Base-by-base conservation (phyloP, 805 yeast genomes). In the Starmera dryadoides region DNA sequence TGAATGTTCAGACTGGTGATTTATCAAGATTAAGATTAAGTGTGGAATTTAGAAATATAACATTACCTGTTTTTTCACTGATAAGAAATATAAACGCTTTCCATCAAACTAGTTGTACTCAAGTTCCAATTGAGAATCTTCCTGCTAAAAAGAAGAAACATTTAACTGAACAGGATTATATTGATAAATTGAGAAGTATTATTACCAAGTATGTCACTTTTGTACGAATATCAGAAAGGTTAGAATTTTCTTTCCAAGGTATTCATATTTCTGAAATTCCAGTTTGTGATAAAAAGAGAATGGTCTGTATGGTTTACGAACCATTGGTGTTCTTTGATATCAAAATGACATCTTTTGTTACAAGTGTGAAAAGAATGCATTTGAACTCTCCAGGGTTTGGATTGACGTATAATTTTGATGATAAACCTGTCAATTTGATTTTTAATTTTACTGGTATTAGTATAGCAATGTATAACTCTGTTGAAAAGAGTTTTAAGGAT, bases 361-460 rank as follows among this genome's bases (percentile, higher is more conserved):
- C 59, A 2, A 54, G 56, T 25, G 22, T 52, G 11, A 46, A 52
- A 18, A 53, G 64, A 41, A 58, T 59, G 37, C 47, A 45, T 32
- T 47, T 52, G 11, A 55, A 59, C 6, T 60, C 65, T 34, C 72
- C 77, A 2, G 79, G 80, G 2, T 74, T 58, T 45, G 75, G 73
- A 31, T 47, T 74, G 11, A 42, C 58, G 15, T 74, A 63, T 39
- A 52, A 53, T 4, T 58, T 60, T 25, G 52, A 56, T 4, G 78
- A 73, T 40, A 58, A 53, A 16, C 79, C 79, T 2, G 49, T 63
- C 20, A 68, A 66, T 36, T 40, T 62, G 21, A 56, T 65, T 10
- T 29, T 59, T 8, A 63, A 69, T 8, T 37, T 68, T n/a, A 58
- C 72, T 15, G 63, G 68, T 14, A 42, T 66, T 2, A 58, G 59